These are phyloP conservation scores for Botrytis cinerea DNA, from an alignment of 2,329 filamentous ascomycete species.

Conservation along the genomic window DNA sequence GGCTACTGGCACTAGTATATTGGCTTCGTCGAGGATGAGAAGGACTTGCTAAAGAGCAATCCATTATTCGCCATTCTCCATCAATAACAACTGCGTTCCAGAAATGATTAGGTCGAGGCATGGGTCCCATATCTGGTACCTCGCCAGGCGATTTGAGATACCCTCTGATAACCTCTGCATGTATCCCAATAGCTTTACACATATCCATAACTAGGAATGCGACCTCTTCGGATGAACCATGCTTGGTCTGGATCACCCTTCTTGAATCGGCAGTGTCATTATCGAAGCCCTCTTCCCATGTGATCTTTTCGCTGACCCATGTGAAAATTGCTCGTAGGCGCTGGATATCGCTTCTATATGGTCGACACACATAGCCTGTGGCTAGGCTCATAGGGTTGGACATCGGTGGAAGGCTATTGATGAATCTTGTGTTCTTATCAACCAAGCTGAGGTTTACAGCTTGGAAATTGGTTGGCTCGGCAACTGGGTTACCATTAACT, in stretches of 20 bases:
- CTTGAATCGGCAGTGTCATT: slow-evolving; percentile 74
- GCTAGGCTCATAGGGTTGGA: slow-evolving; percentile 81
- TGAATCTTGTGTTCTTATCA: slow-evolving; percentile 93
- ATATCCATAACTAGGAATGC: slow-evolving; percentile 87
- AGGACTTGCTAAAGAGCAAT: slow-evolving; percentile 87
- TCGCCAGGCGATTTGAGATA: slow-evolving; percentile 92
- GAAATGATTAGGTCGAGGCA: slow-evolving; percentile 92
- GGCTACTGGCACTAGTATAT: slow-evolving; percentile 72
- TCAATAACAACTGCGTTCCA: slow-evolving; percentile 96
- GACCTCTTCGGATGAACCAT: slow-evolving; percentile 87
- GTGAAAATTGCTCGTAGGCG: slow-evolving; percentile 92
- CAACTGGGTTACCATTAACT: slow-evolving; percentile 79
- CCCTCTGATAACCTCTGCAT: slow-evolving; percentile 82
- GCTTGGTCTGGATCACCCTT: slow-evolving; percentile 78
- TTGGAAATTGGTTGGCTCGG: slow-evolving; percentile 78
- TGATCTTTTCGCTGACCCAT: slow-evolving; percentile 93
- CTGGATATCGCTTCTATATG: slow-evolving; percentile 92
- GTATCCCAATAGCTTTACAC: slow-evolving; percentile 86
- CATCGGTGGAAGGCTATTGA: slow-evolving; percentile 78
- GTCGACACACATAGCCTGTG: slow-evolving; percentile 89
- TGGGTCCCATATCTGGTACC: slow-evolving; percentile 72
- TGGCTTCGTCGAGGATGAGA: slow-evolving; percentile 78
- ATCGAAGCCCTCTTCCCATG: slow-evolving; percentile 94
- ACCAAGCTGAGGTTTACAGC: slow-evolving; percentile 80
- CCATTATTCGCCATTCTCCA: slow-evolving; percentile 94